Conservation (phyloP, 306 rosid species). For the Cicer arietinum region DNA sequence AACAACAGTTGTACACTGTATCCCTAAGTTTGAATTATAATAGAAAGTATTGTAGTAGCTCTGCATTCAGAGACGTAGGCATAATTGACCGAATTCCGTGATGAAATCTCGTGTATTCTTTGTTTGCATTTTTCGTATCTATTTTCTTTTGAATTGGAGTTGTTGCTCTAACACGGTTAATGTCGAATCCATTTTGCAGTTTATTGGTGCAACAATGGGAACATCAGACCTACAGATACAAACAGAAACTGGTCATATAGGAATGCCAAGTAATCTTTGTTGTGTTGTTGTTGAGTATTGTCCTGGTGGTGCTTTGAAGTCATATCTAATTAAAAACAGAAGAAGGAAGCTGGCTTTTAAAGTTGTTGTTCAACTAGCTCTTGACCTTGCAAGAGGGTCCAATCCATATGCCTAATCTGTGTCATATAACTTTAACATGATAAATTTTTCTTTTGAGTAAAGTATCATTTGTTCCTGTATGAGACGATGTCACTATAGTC, state of each 20-base stretch:
- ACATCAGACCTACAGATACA: slow-evolving; percentile 85
- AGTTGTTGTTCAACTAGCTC: slow-evolving; percentile 95
- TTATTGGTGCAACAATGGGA: slow-evolving; percentile 94
- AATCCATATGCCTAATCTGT: slow-evolving; percentile 53
- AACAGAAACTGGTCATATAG: slow-evolving; percentile 88
- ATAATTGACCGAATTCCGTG: too few relatives aligned
- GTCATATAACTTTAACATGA: slow-evolving; percentile 33
- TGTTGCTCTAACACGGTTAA: neutral
- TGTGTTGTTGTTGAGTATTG: slow-evolving; percentile 97
- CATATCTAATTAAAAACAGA: slow-evolving; percentile 95
- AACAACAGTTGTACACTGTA: too few relatives aligned
- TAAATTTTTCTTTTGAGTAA: slow-evolving; percentile 12
- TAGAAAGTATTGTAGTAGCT: too few relatives aligned
- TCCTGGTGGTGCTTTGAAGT: slow-evolving; percentile 98
- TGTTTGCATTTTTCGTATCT: too few relatives aligned
- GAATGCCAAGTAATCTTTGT: slow-evolving; percentile 94
- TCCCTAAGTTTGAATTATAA: too few relatives aligned
- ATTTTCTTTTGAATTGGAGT: too few relatives aligned
- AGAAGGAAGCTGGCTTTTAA: slow-evolving; percentile 94
- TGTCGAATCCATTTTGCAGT: slow-evolving; percentile 62
- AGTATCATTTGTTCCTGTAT: too few relatives aligned
- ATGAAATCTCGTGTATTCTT: too few relatives aligned
- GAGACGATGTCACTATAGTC: too few relatives aligned
- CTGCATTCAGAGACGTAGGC: too few relatives aligned
- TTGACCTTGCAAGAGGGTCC: slow-evolving; percentile 98